These are phyloP conservation scores for Podaxis rugospora DNA, from an alignment of 768 basidiomycete genomes.

Conservation along the genomic window DNA sequence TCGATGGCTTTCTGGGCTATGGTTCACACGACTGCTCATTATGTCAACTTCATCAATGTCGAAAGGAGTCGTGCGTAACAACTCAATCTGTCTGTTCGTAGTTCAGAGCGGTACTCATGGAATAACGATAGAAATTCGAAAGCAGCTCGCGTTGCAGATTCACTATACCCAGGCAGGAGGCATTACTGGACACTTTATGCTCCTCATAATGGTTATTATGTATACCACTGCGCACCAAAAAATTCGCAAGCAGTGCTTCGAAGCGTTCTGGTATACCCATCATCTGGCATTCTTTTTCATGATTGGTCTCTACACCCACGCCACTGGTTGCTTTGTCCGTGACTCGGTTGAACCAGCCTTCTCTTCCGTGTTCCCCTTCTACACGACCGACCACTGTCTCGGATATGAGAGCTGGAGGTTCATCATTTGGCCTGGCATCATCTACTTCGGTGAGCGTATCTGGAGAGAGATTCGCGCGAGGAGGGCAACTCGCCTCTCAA, in stretches of 20 bases:
- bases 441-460: conserved; percentile 85
- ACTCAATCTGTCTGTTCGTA: neutral
- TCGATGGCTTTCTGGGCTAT: conserved; percentile 91
- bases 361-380: conserved; percentile 76
- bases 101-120: neutral
- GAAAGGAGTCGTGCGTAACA: conserved; percentile 70
- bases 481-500: conserved; percentile 71
- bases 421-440: conserved; percentile 87
- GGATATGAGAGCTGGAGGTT: conserved; percentile 91
- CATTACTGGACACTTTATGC: conserved; percentile 95
- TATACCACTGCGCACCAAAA: conserved; percentile 89
- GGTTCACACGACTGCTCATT: conserved; percentile 92
- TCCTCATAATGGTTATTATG: conserved; percentile 89
- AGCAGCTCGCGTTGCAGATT: conserved; percentile 72
- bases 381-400: conserved; percentile 80
- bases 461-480: conserved; percentile 82
- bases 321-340: conserved; percentile 93
- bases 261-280: conserved; percentile 97
- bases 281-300: conserved; percentile 95
- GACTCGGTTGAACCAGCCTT: conserved; percentile 74
- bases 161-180: conserved; percentile 88
- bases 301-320: conserved; percentile 85
- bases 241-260: conserved; percentile 86
- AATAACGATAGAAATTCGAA: conserved; percentile 63
- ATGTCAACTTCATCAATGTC: conserved; percentile 91